Conservation (phyloP, 140 eudicot genomes). For the Erigeron philadelphicus region DNA sequence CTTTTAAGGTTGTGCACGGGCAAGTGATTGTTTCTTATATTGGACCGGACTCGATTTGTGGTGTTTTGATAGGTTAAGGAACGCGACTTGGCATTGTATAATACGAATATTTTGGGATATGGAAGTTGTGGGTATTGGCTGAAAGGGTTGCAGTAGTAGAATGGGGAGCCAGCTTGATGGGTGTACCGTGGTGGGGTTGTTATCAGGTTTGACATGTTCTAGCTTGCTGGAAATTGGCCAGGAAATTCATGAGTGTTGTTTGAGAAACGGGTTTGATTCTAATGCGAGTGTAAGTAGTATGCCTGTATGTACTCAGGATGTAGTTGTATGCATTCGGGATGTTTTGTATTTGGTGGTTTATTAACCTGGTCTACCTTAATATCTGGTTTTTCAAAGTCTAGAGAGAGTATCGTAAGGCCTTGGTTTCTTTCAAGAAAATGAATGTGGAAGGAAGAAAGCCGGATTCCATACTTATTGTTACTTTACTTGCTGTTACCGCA, state of each 20-base stretch:
- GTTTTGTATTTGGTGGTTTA: conserved; percentile 40
- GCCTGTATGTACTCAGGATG: conserved; percentile 53
- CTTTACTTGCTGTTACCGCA: conserved; percentile 41
- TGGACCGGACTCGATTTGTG: conserved; percentile 38
- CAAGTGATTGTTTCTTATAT: conserved; percentile 40
- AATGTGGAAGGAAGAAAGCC: conserved; percentile 26
- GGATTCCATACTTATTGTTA: conserved; percentile 50
- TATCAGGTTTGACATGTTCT: conserved; percentile 34
- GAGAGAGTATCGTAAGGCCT: conserved; percentile 37
- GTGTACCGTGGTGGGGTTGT: conserved; percentile 60
- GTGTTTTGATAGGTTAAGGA: not conserved
- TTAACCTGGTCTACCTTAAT: conserved; percentile 63
- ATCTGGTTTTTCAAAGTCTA: conserved; percentile 46
- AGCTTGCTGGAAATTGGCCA: conserved; percentile 39
- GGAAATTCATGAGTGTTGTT: conserved; percentile 52
- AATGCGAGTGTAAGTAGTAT: conserved; percentile 45
- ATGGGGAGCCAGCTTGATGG: conserved; percentile 50
- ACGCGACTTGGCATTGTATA: conserved; percentile 56
- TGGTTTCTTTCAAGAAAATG: conserved; percentile 39
- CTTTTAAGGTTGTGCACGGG: conserved; percentile 47
- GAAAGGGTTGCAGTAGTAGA: conserved; percentile 31
- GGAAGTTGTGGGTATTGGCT: conserved; percentile 37
- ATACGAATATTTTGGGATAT: conserved; percentile 40
- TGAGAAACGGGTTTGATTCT: conserved; percentile 45
- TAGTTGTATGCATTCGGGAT: conserved; percentile 41